Percentiles rank a stretch among this genome's conserved stretches.
Evolutionary conservation across 306 rosid genomes (phyloP).

Genomic region (Lathyrus oleraceus): DNA sequence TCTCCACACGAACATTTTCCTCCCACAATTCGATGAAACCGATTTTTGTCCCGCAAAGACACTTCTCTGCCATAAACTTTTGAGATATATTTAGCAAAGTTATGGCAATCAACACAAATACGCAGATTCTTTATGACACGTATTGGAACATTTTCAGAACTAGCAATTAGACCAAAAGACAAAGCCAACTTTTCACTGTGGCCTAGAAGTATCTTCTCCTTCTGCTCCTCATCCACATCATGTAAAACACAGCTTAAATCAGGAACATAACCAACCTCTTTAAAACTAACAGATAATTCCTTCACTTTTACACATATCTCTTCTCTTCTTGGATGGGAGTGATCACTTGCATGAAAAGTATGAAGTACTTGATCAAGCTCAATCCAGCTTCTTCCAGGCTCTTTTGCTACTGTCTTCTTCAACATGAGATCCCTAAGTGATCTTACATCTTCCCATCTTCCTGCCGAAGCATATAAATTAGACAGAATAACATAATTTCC

Average conservation of each 20-base stretch:
- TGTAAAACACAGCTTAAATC: constrained; percentile 75
- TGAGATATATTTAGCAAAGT: constrained; percentile 76
- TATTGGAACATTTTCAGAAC: constrained; percentile 50
- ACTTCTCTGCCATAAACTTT: constrained; percentile 61
- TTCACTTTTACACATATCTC: constrained; percentile 68
- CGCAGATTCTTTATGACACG: constrained; percentile 83
- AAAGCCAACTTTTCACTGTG: constrained; percentile 86
- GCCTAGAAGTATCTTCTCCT: constrained; percentile 76
- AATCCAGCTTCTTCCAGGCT: constrained; percentile 86
- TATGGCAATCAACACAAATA: constrained; percentile 90
- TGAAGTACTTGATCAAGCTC: constrained; percentile 78
- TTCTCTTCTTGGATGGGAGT: constrained; percentile 78
- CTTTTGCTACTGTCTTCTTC: constrained; percentile 62
- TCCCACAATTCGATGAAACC: constrained; percentile 72
- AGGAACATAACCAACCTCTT: constrained; percentile 78
- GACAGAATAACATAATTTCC: constrained; percentile 88
- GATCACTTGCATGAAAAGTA: constrained; percentile 78
- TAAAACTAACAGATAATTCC: constrained; percentile 57
- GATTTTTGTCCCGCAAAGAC: constrained; percentile 71
- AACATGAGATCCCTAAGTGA: constrained; percentile 68
- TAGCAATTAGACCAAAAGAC: constrained; percentile 73
- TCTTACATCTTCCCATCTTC: constrained; percentile 88
- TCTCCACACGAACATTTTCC: constrained; percentile 87
- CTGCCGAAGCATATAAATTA: constrained; percentile 75
- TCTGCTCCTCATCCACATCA: constrained; percentile 91